Base-by-base conservation (phyloP, 441 rosid genomes). In the Adansonia rubrostipa region DNA sequence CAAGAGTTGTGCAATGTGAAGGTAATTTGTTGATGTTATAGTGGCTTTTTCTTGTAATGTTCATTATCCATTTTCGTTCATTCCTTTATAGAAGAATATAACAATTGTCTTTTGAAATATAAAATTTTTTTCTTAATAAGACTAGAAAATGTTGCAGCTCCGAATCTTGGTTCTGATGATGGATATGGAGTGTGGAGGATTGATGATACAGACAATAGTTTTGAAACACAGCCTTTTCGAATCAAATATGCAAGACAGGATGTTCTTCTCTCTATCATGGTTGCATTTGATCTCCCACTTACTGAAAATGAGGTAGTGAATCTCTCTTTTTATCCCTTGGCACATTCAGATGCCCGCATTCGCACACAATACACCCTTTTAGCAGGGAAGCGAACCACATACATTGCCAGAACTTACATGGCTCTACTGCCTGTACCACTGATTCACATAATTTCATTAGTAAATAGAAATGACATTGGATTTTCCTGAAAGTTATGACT, bases 1-100 rank as follows among this genome's bases (percentile, higher is more conserved):
- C 98, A 6, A 89, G 96, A 83, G 99, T 92, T 68, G 92, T 93
- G 83, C 98, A 96, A 77, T 93, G 93, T 89, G 99, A 95, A 92
- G 95, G 99, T 95, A 79, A 70, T n/a, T 44, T 28, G 75, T 69
- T 45, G 68, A 44, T 62, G 45, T 24, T 33, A 47, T 60, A 8
- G 63, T 58, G 60, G 9, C 33, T 11, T 68, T 40, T 57, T 70
- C 56, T 44, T 77, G 17, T 44, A 54, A 20, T 51, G 50, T 58
- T 50, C 47, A 17, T 64, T 64, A 15, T 40, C 69, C 40, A 33
- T 64, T 36, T 63, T 8, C 47, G 19, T 63, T 19, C 47, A 63
- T 36, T 63, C 68, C 19, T 33, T 63, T 33, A 36, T 63, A 14
- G 3, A 62, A 24, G 28, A 28, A 14, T 20, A 14, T 14, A 33